These are phyloP conservation scores for Diaporthe australafricana DNA, from an alignment of 2,329 filamentous ascomycete species.

Conservation along the genomic window DNA sequence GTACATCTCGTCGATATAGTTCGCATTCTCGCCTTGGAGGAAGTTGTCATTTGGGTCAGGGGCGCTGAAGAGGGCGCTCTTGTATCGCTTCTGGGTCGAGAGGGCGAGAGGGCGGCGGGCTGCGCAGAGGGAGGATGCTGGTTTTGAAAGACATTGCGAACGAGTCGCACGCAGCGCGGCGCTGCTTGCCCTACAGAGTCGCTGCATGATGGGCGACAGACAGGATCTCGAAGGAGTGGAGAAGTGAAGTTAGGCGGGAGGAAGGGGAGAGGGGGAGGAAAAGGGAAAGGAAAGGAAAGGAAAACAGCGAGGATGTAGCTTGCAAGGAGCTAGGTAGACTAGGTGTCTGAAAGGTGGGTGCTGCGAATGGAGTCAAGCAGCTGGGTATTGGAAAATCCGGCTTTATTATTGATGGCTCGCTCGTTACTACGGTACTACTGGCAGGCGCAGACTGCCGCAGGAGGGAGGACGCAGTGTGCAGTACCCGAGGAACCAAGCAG, in stretches of 20 bases:
- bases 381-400: constrained; percentile 24
- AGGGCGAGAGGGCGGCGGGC: constrained; percentile 63
- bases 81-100: constrained; percentile 63
- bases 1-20: constrained; percentile 99
- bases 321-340: constrained; percentile 20
- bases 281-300: constrained; percentile 31
- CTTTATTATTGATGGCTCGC: constrained; percentile 24
- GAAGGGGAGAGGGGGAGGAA: constrained; percentile 13
- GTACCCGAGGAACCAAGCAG: constrained; percentile 28
- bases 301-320: constrained; percentile 34
- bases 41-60: constrained; percentile 94
- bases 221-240: neutral
- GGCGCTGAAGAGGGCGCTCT: constrained; percentile 64
- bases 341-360: constrained; percentile 30
- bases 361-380: constrained; percentile 27
- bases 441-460: neutral
- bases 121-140: constrained; percentile 50
- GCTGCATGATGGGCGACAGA: constrained; percentile 36
- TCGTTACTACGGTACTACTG: constrained; percentile 13
- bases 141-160: constrained; percentile 55
- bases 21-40: constrained; percentile 94
- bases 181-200: constrained; percentile 37
- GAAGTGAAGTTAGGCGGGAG: neutral
- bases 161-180: constrained; percentile 46
- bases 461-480: neutral